phyloP scores from a whole-genome alignment of 371 early-diverging fungal genomes.

The Mortierella sp. region DNA sequence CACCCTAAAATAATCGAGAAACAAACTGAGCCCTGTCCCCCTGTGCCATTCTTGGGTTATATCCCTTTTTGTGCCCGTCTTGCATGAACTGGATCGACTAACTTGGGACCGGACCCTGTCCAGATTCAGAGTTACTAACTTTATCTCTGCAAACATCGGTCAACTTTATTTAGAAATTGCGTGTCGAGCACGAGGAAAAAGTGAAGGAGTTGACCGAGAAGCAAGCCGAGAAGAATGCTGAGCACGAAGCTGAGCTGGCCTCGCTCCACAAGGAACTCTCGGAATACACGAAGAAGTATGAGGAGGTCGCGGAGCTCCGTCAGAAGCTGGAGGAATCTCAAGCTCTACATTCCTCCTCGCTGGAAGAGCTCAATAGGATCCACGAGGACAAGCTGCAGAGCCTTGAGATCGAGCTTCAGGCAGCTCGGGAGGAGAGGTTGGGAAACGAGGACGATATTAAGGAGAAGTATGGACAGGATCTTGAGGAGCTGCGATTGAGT shows the following conservation, averaged over 20 bases:
- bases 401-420: conserved; percentile 49
- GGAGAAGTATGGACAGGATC: conserved; percentile 32
- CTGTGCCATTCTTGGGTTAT: not conserved
- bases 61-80: not conserved
- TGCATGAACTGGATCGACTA: too few relatives aligned
- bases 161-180: conserved; percentile 27
- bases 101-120: too few relatives aligned
- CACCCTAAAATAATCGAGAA: too few relatives aligned
- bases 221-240: conserved; percentile 34
- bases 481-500: conserved; percentile 35
- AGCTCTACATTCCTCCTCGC: conserved; percentile 40
- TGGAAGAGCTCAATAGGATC: conserved; percentile 49
- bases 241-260: conserved; percentile 40
- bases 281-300: conserved; percentile 41
- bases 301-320: conserved; percentile 28
- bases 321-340: conserved; percentile 49
- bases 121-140: too few relatives aligned
- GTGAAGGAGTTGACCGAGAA: conserved; percentile 41
- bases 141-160: too few relatives aligned
- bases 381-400: conserved; percentile 50
- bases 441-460: conserved; percentile 46
- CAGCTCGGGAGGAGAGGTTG: conserved; percentile 33
- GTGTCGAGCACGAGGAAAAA: conserved; percentile 44
- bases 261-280: conserved; percentile 43
- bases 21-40: not conserved